Conservation (phyloP, 768 basidiomycete genomes). For the Russula olivacea region DNA sequence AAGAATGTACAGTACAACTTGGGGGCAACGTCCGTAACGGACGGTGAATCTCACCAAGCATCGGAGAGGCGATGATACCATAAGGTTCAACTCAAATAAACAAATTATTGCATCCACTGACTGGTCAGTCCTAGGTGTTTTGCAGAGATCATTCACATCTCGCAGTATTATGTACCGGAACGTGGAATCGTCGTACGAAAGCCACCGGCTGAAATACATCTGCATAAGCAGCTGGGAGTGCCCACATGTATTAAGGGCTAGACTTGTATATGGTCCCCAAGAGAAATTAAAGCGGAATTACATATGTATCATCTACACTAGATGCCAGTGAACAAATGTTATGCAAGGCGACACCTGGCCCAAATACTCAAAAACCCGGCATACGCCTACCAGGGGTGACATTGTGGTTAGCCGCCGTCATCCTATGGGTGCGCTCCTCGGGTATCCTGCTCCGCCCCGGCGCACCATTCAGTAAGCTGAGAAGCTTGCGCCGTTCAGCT, state of each 20-base stretch:
- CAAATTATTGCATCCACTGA: background rate
- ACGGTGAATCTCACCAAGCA: slow-evolving; percentile 26
- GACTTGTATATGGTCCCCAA: background rate
- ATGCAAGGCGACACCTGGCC: background rate
- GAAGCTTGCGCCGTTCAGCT: slow-evolving; percentile 21
- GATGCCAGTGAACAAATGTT: background rate
- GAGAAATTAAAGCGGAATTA: background rate
- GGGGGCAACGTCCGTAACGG: slow-evolving; percentile 48
- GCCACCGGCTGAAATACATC: too few relatives aligned
- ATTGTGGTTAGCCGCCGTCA: background rate
- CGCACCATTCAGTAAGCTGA: slow-evolving; percentile 22
- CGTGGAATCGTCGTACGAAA: too few relatives aligned
- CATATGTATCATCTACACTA: slow-evolving; percentile 4
- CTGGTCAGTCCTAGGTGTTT: background rate
- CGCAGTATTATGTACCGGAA: background rate
- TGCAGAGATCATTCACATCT: background rate
- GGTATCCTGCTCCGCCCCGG: slow-evolving; percentile 16
- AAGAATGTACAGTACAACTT: slow-evolving; percentile 93
- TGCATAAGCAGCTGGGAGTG: background rate
- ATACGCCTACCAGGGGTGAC: slow-evolving; percentile 3
- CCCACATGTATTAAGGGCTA: background rate
- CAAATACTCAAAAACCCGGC: slow-evolving; percentile 14
- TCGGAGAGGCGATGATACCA: background rate
- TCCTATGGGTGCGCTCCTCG: background rate
- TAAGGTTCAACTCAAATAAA: background rate